phyloP scores from a whole-genome alignment of 2,329 filamentous ascomycete species.

The Penicillium paneum region DNA sequence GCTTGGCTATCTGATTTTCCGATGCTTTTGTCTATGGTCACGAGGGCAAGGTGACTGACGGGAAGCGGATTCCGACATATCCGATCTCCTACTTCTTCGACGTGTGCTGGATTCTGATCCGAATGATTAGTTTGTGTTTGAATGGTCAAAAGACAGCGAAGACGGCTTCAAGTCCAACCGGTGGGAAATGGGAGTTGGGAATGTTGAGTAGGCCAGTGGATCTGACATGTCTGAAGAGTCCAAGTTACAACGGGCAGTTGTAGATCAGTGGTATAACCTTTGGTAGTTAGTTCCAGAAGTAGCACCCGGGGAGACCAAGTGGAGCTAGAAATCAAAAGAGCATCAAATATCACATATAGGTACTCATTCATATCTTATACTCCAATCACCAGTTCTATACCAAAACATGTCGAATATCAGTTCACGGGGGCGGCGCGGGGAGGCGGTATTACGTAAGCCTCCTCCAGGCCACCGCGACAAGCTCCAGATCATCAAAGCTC shows the following conservation, averaged over 20 bases:
- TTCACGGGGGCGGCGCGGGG: background rate
- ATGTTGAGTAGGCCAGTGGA: background rate
- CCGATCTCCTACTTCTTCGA: background rate
- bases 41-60: background rate
- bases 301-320: background rate
- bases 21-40: background rate
- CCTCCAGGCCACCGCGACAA: conserved; percentile 19
- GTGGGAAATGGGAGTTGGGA: background rate
- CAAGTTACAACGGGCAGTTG: background rate
- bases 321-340: background rate
- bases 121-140: background rate
- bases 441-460: conserved; percentile 8
- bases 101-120: background rate
- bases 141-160: background rate
- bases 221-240: conserved; percentile 2
- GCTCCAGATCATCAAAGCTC: conserved; percentile 21
- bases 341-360: background rate
- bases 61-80: conserved; percentile 15
- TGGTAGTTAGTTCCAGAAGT: background rate
- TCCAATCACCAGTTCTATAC: background rate
- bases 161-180: background rate
- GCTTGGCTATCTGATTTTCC: background rate
- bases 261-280: background rate
- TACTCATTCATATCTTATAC: background rate
- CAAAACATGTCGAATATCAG: background rate